phyloP scores from a whole-genome alignment of 306 rosid species.

The Glycine soja region DNA sequence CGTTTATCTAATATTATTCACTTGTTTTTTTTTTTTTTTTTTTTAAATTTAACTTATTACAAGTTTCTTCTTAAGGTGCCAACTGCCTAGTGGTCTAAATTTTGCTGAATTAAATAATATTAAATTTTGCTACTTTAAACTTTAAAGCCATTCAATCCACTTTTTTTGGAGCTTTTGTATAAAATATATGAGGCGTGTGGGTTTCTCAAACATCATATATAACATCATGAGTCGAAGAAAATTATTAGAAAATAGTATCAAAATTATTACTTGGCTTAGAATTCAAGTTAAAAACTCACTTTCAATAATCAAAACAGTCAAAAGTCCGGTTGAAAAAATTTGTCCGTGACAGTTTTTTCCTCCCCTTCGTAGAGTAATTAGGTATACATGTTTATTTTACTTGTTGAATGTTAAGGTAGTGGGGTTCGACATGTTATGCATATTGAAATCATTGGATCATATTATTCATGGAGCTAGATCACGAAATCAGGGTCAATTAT shows the following conservation, averaged over 20 bases:
- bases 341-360: neutral
- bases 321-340: conserved; percentile 18
- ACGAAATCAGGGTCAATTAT: no score
- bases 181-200: neutral
- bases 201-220: neutral
- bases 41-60: conserved; percentile 13
- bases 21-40: neutral
- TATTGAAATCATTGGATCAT: neutral
- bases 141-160: neutral
- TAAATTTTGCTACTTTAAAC: neutral
- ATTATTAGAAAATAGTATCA: neutral
- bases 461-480: conserved; percentile 2
- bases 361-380: neutral
- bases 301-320: neutral
- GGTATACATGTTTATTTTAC: neutral
- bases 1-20: neutral
- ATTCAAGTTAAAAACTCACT: conserved; percentile 19
- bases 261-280: conserved; percentile 9
- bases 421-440: conserved; percentile 27
- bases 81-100: neutral
- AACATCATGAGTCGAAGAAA: neutral
- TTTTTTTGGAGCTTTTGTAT: conserved; percentile 18
- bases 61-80: conserved; percentile 4
- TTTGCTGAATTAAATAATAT: neutral
- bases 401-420: neutral